Evolutionary conservation across 805 yeast species (phyloP), one percentile per base, ranked within the genome.

Genomic region (Zygosaccharomyces siamensis): DNA sequence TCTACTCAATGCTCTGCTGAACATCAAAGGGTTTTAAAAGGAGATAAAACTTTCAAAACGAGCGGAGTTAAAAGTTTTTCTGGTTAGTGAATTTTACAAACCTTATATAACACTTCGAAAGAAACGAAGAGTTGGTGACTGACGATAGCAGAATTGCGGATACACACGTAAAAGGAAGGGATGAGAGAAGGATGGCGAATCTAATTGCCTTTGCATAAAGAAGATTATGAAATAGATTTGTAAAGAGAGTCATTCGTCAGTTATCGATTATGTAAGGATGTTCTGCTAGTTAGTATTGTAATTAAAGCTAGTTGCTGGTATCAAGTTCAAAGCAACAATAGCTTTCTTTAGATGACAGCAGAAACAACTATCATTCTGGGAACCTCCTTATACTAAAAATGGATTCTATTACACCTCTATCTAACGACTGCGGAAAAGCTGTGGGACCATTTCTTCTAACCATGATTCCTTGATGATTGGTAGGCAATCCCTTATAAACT

Each of bases 401-500:
- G 28, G 11, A 3, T 3, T 12, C 16, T 11, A 4, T 14, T n/a
- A 3, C 8, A 6, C 7, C 11, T 20, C 40, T 24, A 28, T 44
- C 33, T 38, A 31, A 37, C 24, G 48, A 30, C 38, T 37, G 27
- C 52, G 52, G 46, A 69, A 58, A 50, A 80, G 54, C 27, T 83
- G 88, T 1, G 89, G 86, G 0, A 95, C 96, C 53, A 81, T 77
- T 55, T 86, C 90, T 1, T 64, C 64, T 12, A 90, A 66, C 93
- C 95, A 86, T 42, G 71, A 71, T 27, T 85, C 90, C 36, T 83
- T 80, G n/a, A 74, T 63, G 3, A 86, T 72, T 0, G 89, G 79
- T 66, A 86, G 78, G 59, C 89, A 82, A 55, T 84, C 84, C 49
- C 90, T 76, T 89, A 93, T 87, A 66, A 81, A 92, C 69, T 90